Evolutionary conservation across 352 stramenopile species (phyloP), one percentile per base, ranked within the genome.

Genomic region (Thraustochytrium sp.): DNA sequence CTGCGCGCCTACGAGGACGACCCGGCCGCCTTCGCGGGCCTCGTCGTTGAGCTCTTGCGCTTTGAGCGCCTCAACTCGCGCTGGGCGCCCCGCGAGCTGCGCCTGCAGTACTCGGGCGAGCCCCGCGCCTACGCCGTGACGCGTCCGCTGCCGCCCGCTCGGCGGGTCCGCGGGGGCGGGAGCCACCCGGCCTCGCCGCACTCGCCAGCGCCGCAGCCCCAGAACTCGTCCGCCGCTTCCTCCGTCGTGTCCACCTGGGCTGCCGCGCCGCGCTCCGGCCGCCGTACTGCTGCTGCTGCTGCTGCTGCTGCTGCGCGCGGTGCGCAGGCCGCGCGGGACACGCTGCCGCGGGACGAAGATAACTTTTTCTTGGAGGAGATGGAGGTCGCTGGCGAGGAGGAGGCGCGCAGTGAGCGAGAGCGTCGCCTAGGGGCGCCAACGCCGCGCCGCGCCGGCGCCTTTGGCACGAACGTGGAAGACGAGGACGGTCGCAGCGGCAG

Each of bases 61-160:
- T 80, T 80, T 34, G 31, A 16, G 13, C 34, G 68, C 18, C 53
- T 80, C 37, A 80, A 80, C 49, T 80, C 68, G 9, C 18, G 40
- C 3, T 80, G 68, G 68, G 31, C 42, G 23, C 68, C 68, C 18
- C 68, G 68, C 68, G 44, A 80, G n/a, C 68, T 80, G 68, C 48
- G 68, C 23, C 68, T 80, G 23, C 68, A 80, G 44, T 80, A 63
- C 42, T 26, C 11, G 18, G 26, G 18, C 16, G 11, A 68, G 4
- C 34, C 42, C 9, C 68, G 68, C 34, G 8, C 42, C 18, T 44
- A 53, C 34, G 21, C 68, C 9, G 63, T 80, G 44, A 65, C 48
- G 34, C 23, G 48, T 16, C 68, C 68, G 9, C 21, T 77, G 2
- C 34, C 49, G 3, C 23, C 11, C 18, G 18, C 46, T 11, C 42